Conservation (phyloP, 2,329 filamentous ascomycete species). For the Ophiobolus disseminans region DNA sequence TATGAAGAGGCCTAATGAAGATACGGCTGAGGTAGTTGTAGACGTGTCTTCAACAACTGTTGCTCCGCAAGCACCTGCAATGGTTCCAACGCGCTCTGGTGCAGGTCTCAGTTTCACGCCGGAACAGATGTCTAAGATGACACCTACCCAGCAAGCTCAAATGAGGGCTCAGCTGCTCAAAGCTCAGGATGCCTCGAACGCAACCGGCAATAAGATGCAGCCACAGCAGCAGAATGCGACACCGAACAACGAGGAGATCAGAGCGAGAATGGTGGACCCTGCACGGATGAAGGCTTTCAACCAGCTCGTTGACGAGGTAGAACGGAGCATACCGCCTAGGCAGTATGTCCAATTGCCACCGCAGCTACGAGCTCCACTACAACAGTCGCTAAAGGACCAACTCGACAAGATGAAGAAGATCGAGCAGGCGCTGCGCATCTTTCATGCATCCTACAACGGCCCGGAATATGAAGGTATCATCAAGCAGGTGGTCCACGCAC, state of each 20-base stretch:
- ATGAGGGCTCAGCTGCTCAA: constrained; percentile 43
- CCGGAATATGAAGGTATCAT: constrained; percentile 34
- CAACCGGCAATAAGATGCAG: constrained; percentile 34
- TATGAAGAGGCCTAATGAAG: constrained; percentile 51
- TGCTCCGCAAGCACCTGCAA: constrained; percentile 45
- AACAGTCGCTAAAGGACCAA: constrained; percentile 37
- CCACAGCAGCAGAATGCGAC: constrained; percentile 33
- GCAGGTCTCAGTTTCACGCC: constrained; percentile 39
- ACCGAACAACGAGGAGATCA: constrained; percentile 32
- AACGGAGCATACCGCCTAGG: constrained; percentile 30
- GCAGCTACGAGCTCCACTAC: constrained; percentile 32
- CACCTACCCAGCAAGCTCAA: constrained; percentile 41
- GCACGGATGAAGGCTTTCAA: constrained; percentile 35
- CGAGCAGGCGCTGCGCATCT: constrained; percentile 41
- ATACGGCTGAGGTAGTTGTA: constrained; percentile 49
- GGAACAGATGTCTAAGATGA: constrained; percentile 45
- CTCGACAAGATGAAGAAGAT: constrained; percentile 35
- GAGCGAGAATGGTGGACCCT: constrained; percentile 35
- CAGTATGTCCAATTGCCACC: constrained; percentile 30
- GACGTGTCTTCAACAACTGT: constrained; percentile 27
- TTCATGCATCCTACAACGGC: constrained; percentile 35
- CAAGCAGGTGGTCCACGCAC: constrained; percentile 34
- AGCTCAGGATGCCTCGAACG: constrained; percentile 42
- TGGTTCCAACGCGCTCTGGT: constrained; percentile 44
- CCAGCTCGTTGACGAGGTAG: constrained; percentile 37